Evolutionary conservation across 2,329 filamentous ascomycete genomes (phyloP).

Genomic region (Arthrobotrys conoides): DNA sequence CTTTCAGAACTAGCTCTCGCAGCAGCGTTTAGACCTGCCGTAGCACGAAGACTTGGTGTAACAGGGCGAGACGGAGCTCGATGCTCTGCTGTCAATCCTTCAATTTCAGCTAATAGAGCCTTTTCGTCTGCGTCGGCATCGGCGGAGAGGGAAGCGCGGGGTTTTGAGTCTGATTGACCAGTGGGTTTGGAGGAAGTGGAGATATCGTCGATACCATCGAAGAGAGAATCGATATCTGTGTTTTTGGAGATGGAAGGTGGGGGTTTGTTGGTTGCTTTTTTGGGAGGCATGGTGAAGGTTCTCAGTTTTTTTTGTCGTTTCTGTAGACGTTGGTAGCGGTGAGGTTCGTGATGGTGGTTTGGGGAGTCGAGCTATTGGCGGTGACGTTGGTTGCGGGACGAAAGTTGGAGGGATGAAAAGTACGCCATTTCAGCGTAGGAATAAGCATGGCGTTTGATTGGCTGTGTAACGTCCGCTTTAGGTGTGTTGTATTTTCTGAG

Average conservation of each 20-base stretch:
- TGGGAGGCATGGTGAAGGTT: constrained; percentile 72
- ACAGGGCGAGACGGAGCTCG: constrained; percentile 78
- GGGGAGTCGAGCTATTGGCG: neutral
- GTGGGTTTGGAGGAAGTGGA: constrained; percentile 70
- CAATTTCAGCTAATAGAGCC: constrained; percentile 89
- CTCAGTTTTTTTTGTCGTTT: neutral
- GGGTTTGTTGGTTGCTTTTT: constrained; percentile 70
- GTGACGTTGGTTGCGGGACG: constrained; percentile 3
- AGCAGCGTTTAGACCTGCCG: constrained; percentile 65
- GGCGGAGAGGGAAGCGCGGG: constrained; percentile 68
- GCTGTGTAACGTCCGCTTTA: constrained; percentile 44
- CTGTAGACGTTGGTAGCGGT: neutral
- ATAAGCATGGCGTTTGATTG: neutral
- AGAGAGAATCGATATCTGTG: constrained; percentile 77
- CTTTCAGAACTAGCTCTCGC: constrained; percentile 66
- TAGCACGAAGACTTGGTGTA: constrained; percentile 76
- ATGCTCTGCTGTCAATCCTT: constrained; percentile 80
- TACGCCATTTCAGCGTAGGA: neutral
- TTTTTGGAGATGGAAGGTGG: constrained; percentile 70
- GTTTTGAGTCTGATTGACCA: constrained; percentile 66
- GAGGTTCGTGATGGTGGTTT: neutral
- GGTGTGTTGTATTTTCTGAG: constrained; percentile 40
- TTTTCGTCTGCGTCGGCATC: constrained; percentile 71
- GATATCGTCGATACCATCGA: constrained; percentile 73
- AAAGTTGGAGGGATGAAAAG: neutral